Percentiles rank a stretch among this genome's conserved stretches.
Evolutionary conservation across 2,329 filamentous ascomycete species (phyloP).

Genomic region (Fusarium veterinarium): DNA sequence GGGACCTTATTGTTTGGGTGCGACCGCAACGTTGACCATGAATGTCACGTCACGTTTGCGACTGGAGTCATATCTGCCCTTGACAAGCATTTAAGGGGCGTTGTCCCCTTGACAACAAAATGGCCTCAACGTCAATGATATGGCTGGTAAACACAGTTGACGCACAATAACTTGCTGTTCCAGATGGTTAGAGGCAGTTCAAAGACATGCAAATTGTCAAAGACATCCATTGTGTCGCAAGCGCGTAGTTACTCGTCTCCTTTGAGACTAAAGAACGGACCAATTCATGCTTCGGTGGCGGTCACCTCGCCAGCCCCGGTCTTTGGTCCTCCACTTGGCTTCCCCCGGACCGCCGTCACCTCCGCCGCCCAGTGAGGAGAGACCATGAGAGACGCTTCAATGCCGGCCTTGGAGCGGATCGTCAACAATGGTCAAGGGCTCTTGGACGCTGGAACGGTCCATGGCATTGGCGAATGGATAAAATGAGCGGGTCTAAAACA

Average conservation of each 20-base stretch:
- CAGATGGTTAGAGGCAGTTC: neutral
- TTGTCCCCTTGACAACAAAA: constrained; percentile 34
- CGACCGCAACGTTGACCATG: constrained; percentile 11
- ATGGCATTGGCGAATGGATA: constrained; percentile 14
- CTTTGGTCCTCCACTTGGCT: constrained; percentile 2
- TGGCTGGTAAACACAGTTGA: constrained; percentile 12
- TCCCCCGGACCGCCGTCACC: constrained; percentile 29
- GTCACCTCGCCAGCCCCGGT: constrained; percentile 33
- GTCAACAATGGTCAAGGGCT: constrained; percentile 12
- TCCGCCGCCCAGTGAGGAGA: constrained; percentile 17
- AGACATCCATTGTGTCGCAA: constrained; percentile 20
- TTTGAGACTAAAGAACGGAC: constrained; percentile 31
- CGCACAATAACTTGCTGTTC: constrained; percentile 8
- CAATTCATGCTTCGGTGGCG: constrained; percentile 29
- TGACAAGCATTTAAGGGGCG: neutral
- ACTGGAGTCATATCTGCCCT: neutral
- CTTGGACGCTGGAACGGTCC: constrained; percentile 27
- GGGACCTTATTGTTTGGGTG: neutral
- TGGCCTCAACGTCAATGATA: neutral
- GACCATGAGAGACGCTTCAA: neutral
- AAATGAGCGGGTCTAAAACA: constrained; percentile 32
- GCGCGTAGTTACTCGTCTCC: constrained; percentile 11
- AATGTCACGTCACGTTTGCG: constrained; percentile 12
- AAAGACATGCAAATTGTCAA: neutral
- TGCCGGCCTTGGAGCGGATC: constrained; percentile 34